Conservation (phyloP, 2,329 filamentous ascomycete species). For the Epichloe elymi region DNA sequence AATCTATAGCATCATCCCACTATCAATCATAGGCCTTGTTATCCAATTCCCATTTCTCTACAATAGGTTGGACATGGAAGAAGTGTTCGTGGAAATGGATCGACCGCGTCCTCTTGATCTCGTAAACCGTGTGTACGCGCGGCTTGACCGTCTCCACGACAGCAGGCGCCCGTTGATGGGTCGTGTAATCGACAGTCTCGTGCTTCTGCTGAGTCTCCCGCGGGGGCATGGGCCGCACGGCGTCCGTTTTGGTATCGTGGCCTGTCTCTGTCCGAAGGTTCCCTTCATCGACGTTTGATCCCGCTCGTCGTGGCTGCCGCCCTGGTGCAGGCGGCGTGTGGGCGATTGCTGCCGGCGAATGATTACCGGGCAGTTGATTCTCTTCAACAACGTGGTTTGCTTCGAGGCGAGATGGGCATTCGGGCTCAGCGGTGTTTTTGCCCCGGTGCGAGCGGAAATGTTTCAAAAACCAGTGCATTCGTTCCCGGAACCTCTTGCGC, state of each 20-base stretch:
- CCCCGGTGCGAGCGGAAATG: not conserved
- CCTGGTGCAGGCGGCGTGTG: not conserved
- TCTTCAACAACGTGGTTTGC: not conserved
- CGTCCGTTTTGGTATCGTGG: not conserved
- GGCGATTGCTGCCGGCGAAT: not conserved
- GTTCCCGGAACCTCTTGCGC: not conserved
- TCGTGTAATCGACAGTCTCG: not conserved
- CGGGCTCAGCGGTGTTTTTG: not conserved
- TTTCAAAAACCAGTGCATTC: not conserved
- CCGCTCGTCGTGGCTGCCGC: not conserved
- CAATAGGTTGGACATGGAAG: constrained; percentile 1
- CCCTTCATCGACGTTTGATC: not conserved
- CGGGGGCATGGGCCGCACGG: no score
- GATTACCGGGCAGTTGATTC: not conserved
- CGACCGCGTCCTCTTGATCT: not conserved
- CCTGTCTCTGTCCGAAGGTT: not conserved
- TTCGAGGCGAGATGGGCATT: not conserved
- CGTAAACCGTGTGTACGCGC: constrained; percentile 3
- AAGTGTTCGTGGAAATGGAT: constrained; percentile 4
- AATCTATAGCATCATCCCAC: no score
- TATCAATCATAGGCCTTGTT: not conserved
- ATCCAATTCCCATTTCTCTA: not conserved
- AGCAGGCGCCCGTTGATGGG: not conserved
- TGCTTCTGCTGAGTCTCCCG: not conserved
- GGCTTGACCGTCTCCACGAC: not conserved